Evolutionary conservation across 1,284 basidiomycete genomes (phyloP).

Genomic region (Anthracocystis panici-leucophaei): DNA sequence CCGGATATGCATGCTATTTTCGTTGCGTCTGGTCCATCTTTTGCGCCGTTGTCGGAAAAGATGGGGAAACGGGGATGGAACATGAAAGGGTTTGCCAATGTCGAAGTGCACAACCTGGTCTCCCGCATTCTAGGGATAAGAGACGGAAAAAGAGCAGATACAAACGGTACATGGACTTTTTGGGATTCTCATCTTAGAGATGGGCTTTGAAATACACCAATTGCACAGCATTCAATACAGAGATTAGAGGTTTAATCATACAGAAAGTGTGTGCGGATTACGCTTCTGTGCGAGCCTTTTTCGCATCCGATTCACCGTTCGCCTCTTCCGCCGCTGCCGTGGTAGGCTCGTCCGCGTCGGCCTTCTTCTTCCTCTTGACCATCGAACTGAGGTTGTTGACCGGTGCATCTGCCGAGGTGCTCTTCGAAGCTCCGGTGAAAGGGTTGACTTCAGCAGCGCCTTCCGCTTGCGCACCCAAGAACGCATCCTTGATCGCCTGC

Average conservation of each 20-base stretch:
- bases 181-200: constrained; percentile 32
- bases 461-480: constrained; percentile 53
- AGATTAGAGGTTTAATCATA: constrained; percentile 3
- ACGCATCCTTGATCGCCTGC: constrained; percentile 65
- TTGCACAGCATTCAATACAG: constrained; percentile 4
- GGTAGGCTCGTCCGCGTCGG: constrained; percentile 18
- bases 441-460: constrained; percentile 19
- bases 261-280: neutral
- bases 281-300: constrained; percentile 45
- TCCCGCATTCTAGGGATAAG: constrained; percentile 80
- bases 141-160: constrained; percentile 22
- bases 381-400: constrained; percentile 60
- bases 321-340: neutral
- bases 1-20: constrained; percentile 87
- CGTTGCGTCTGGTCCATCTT: constrained; percentile 87
- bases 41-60: constrained; percentile 70
- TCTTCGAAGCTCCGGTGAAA: constrained; percentile 27
- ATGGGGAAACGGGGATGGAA: constrained; percentile 61
- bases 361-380: constrained; percentile 64
- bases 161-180: constrained; percentile 27
- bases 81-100: constrained; percentile 81
- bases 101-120: constrained; percentile 85
- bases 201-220: constrained; percentile 24
- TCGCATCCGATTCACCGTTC: constrained; percentile 22
- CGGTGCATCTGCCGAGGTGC: constrained; percentile 29